Percentiles rank a stretch among this genome's conserved stretches.
Conservation (phyloP, 345 rosid genomes). For the Heritiera littoralis region DNA sequence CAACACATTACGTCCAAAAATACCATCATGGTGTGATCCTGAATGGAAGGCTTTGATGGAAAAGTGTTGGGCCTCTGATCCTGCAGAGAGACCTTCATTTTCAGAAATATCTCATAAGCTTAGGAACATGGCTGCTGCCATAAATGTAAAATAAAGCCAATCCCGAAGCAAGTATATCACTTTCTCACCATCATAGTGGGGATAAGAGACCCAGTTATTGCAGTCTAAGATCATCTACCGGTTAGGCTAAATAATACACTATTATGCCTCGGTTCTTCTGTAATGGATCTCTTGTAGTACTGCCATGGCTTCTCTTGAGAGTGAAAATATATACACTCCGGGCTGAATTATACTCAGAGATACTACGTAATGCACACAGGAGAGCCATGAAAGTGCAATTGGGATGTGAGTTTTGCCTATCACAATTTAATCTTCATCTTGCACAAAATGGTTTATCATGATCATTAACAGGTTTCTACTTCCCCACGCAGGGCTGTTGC, state of each 20-base stretch:
- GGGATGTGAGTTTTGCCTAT: slow-evolving; percentile 32
- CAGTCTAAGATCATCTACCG: slow-evolving; percentile 22
- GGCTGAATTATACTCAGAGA: slow-evolving; percentile 22
- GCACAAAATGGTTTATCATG: neutral
- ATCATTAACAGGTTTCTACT: slow-evolving; percentile 14
- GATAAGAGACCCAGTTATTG: slow-evolving; percentile 22
- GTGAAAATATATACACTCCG: slow-evolving; percentile 15
- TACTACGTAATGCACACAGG: slow-evolving; percentile 10
- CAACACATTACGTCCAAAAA: slow-evolving; percentile 82
- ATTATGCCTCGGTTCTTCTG: slow-evolving; percentile 27
- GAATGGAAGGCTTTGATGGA: slow-evolving; percentile 96
- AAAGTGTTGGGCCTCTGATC: slow-evolving; percentile 90
- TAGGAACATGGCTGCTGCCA: slow-evolving; percentile 94
- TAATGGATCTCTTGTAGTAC: slow-evolving; percentile 24
- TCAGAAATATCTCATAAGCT: slow-evolving; percentile 85
- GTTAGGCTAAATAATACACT: slow-evolving; percentile 39
- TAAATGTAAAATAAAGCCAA: slow-evolving; percentile 65
- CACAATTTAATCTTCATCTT: neutral
- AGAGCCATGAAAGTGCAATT: slow-evolving; percentile 22
- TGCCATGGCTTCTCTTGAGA: slow-evolving; percentile 23
- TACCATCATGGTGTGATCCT: slow-evolving; percentile 98
- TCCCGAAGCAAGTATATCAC: slow-evolving; percentile 13
- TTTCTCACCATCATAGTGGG: slow-evolving; percentile 19
- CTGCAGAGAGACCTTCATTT: slow-evolving; percentile 89
- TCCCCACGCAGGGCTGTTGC: slow-evolving; percentile 28